These are phyloP conservation scores for Oemleria cerasiformis DNA, from an alignment of 306 rosid species.

Conservation along the genomic window DNA sequence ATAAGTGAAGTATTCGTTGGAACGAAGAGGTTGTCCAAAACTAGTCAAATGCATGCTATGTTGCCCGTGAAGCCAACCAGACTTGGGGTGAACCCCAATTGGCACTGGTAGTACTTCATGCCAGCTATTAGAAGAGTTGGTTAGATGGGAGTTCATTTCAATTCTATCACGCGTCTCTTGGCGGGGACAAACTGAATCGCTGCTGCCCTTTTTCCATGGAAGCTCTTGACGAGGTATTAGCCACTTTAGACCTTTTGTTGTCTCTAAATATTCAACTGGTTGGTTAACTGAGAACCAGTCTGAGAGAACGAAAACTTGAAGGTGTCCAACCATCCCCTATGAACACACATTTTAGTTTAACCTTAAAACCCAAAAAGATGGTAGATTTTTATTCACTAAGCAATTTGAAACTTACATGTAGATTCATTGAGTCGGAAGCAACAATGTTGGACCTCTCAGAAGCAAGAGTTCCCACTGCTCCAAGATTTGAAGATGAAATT, in stretches of 20 bases:
- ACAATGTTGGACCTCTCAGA: slow-evolving; percentile 31
- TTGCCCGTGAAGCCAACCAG: slow-evolving; percentile 35
- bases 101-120: slow-evolving; percentile 19
- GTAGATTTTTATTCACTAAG: neutral
- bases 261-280: slow-evolving; percentile 48
- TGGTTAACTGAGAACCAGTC: slow-evolving; percentile 48
- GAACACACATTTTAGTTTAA: slow-evolving; percentile 17
- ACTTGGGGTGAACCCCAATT: slow-evolving; percentile 18
- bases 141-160: slow-evolving; percentile 7
- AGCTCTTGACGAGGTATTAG: slow-evolving; percentile 61
- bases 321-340: slow-evolving; percentile 66
- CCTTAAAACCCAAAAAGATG: neutral
- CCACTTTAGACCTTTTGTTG: slow-evolving; percentile 63
- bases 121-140: slow-evolving; percentile 21
- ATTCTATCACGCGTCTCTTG: slow-evolving; percentile 19
- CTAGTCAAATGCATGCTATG: slow-evolving; percentile 27
- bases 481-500: slow-evolving; percentile 54
- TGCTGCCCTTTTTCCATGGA: slow-evolving; percentile 47
- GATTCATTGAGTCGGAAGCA: slow-evolving; percentile 37
- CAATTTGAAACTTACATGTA: slow-evolving; percentile 43
- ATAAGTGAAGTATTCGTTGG: slow-evolving; percentile 50
- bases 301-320: slow-evolving; percentile 64
- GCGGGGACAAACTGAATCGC: slow-evolving; percentile 23
- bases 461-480: slow-evolving; percentile 46
- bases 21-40: slow-evolving; percentile 54